Evolutionary conservation across 345 rosid species (phyloP).

Genomic region (Brassica carinata): DNA sequence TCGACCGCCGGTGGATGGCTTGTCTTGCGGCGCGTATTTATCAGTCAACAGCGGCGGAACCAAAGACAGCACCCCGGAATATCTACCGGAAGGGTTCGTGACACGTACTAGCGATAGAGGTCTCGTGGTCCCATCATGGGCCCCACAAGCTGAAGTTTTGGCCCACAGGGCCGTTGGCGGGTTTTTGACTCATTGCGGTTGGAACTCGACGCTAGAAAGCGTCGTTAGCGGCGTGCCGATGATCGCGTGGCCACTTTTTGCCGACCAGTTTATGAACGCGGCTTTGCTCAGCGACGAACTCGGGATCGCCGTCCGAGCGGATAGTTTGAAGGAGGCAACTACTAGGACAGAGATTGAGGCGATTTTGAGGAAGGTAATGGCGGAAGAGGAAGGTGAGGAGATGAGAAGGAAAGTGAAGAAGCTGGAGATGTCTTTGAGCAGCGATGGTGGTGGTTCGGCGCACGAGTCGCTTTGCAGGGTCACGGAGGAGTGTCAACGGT

Average conservation of each 20-base stretch:
- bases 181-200: slow-evolving; percentile 69
- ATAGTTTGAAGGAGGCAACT: slow-evolving; percentile 17
- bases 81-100: slow-evolving; percentile 62
- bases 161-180: slow-evolving; percentile 67
- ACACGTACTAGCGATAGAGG: slow-evolving; percentile 45
- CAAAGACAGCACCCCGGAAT: slow-evolving; percentile 26
- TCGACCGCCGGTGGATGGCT: slow-evolving; percentile 44
- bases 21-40: slow-evolving; percentile 38
- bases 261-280: slow-evolving; percentile 59
- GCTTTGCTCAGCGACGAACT: slow-evolving; percentile 53
- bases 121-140: slow-evolving; percentile 55
- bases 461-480: slow-evolving; percentile 33
- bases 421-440: slow-evolving; percentile 42
- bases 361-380: slow-evolving; percentile 51
- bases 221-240: slow-evolving; percentile 52
- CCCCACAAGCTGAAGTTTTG: slow-evolving; percentile 59
- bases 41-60: background rate
- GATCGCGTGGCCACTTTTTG: slow-evolving; percentile 60
- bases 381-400: slow-evolving; percentile 43
- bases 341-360: slow-evolving; percentile 50
- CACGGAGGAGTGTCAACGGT: slow-evolving; percentile 26
- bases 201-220: slow-evolving; percentile 76
- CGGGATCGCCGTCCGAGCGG: slow-evolving; percentile 45
- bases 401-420: slow-evolving; percentile 49
- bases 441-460: slow-evolving; percentile 27